Percentiles rank a stretch among this genome's conserved stretches.
These are phyloP conservation scores for Sporisorium reilianum DNA, from an alignment of 1,284 basidiomycete species.

Conservation along the genomic window DNA sequence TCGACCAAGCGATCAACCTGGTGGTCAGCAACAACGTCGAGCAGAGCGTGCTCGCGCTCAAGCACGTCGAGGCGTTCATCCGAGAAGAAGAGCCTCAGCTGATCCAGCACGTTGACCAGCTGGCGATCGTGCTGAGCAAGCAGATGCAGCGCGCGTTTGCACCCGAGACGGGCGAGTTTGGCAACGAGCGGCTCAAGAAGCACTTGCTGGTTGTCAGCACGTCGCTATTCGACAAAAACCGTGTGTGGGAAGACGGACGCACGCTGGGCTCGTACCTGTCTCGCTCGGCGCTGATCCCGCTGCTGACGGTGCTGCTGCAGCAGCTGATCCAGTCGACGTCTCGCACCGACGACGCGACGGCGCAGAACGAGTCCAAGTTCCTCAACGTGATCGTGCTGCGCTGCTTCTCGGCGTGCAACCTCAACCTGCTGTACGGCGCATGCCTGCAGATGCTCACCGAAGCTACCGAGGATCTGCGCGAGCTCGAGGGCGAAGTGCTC, in stretches of 20 bases:
- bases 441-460: constrained; percentile 86
- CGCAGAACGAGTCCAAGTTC: constrained; percentile 86
- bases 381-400: constrained; percentile 98
- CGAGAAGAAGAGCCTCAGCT: constrained; percentile 48
- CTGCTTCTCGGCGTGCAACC: constrained; percentile 87
- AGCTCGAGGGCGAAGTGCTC: constrained; percentile 68
- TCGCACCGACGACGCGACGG: constrained; percentile 62
- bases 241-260: constrained; percentile 51
- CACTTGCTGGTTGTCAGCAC: constrained; percentile 59
- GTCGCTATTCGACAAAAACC: constrained; percentile 55
- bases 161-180: constrained; percentile 22
- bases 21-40: constrained; percentile 85
- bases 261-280: constrained; percentile 60
- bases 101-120: constrained; percentile 73
- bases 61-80: constrained; percentile 73
- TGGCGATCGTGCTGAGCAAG: constrained; percentile 69
- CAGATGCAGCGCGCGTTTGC: constrained; percentile 55
- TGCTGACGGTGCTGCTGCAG: constrained; percentile 84
- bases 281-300: constrained; percentile 49
- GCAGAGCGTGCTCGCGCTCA: constrained; percentile 91
- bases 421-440: constrained; percentile 89
- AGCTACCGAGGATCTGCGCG: constrained; percentile 86
- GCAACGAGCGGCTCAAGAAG: constrained; percentile 57
- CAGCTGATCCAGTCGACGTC: constrained; percentile 82
- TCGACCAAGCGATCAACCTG: constrained; percentile 61